phyloP scores from a whole-genome alignment of 2,329 filamentous ascomycete species.

The Neoarthrinium moseri region DNA sequence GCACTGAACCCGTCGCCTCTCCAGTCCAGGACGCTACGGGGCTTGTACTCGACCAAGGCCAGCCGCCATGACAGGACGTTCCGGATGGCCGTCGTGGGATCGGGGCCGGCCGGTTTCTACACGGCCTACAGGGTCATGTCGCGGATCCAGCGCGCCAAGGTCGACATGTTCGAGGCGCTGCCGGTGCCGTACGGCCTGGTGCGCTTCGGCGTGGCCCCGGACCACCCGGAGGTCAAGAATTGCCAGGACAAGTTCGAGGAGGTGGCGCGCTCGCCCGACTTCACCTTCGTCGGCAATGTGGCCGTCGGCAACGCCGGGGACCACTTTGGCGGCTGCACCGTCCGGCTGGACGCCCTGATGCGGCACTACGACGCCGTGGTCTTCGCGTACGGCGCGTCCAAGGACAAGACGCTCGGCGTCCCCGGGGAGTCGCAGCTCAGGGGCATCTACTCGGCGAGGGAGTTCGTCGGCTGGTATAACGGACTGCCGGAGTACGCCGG shows the following conservation, averaged over 20 bases:
- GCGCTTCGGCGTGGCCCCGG: conserved; percentile 92
- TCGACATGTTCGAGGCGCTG: conserved; percentile 96
- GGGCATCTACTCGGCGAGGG: conserved; percentile 82
- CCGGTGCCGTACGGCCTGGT: conserved; percentile 93
- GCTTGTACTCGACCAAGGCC: conserved; percentile 23
- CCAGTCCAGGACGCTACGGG: background rate
- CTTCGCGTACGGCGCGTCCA: conserved; percentile 88
- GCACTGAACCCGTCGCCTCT: conserved; percentile 7
- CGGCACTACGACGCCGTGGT: conserved; percentile 89
- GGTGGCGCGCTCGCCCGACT: conserved; percentile 77
- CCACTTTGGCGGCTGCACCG: conserved; percentile 40
- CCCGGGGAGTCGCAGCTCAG: conserved; percentile 71
- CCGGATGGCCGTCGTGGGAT: conserved; percentile 85
- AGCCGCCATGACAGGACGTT: conserved; percentile 49
- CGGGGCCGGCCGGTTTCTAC: conserved; percentile 95
- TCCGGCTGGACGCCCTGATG: conserved; percentile 68
- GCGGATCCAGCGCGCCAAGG: conserved; percentile 66
- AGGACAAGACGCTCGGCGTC: conserved; percentile 76
- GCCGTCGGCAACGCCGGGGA: conserved; percentile 61
- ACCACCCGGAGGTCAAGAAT: conserved; percentile 99
- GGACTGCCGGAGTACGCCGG: conserved; percentile 79
- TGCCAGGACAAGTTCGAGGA: conserved; percentile 93
- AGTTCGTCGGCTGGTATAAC: conserved; percentile 98
- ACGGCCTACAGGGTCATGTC: conserved; percentile 82
- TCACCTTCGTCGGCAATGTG: conserved; percentile 90